phyloP scores from a whole-genome alignment of 495 filamentous ascomycete species.

The Aspergillus kassunensis region DNA sequence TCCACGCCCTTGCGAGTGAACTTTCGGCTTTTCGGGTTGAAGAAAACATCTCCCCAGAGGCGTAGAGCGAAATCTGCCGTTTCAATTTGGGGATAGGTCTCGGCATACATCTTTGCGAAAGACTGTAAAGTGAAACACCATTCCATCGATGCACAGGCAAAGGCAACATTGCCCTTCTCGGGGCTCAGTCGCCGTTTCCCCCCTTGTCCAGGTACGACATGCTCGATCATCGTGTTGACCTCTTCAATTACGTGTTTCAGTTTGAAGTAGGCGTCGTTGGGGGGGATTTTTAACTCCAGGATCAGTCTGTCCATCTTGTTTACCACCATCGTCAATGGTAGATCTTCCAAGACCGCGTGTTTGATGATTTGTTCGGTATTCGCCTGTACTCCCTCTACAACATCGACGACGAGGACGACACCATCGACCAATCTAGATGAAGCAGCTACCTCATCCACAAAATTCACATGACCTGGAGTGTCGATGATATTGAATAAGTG shows the following conservation, averaged over 20 bases:
- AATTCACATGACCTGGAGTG: conserved; percentile 96
- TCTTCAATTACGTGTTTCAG: conserved; percentile 96
- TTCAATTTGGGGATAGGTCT: conserved; percentile 78
- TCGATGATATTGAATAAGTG: conserved; percentile 93
- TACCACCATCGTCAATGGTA: conserved; percentile 84
- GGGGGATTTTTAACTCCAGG: conserved; percentile 89
- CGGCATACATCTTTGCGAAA: conserved; percentile 94
- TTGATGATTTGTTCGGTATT: conserved; percentile 97
- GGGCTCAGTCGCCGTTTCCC: conserved; percentile 80
- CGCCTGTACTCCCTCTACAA: conserved; percentile 96
- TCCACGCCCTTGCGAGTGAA: conserved; percentile 87
- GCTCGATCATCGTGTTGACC: conserved; percentile 93
- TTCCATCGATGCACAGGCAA: conserved; percentile 86
- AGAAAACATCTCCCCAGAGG: conserved; percentile 97
- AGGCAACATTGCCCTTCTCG: conserved; percentile 95
- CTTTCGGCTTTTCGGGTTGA: conserved; percentile 81
- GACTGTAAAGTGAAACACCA: conserved; percentile 95
- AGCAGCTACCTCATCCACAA: conserved; percentile 92
- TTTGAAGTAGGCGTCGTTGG: conserved; percentile 97
- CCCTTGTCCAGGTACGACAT: conserved; percentile 76
- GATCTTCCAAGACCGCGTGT: conserved; percentile 84
- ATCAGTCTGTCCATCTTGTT: conserved; percentile 98
- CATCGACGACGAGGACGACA: conserved; percentile 88
- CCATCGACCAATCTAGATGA: conserved; percentile 86
- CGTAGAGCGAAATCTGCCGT: conserved; percentile 70